Conservation (phyloP, 2,329 filamentous ascomycete genomes). For the Colletotrichum lindemuthianum region DNA sequence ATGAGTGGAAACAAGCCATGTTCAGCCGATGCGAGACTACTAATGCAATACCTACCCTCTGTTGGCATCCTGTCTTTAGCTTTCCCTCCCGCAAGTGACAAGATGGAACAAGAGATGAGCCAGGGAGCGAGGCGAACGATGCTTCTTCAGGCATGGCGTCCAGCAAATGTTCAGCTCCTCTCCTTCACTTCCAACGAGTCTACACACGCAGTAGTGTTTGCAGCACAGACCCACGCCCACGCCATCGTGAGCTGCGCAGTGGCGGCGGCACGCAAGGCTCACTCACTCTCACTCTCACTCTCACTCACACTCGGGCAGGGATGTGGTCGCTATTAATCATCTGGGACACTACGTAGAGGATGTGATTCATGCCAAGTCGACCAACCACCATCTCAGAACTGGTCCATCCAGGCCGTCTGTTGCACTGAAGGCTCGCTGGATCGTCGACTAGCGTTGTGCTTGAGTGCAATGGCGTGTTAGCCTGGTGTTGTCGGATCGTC, state of each 20-base stretch:
- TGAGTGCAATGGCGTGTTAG: conserved; percentile 5
- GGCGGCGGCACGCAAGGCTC: conserved; percentile 18
- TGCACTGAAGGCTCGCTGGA: conserved; percentile 8
- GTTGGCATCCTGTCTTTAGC: conserved; percentile 1
- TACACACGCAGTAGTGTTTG: neutral
- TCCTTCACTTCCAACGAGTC: neutral
- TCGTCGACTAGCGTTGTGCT: conserved; percentile 23
- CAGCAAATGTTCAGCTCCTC: conserved; percentile 1
- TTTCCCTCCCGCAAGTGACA: conserved; percentile 16
- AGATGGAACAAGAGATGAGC: conserved; percentile 9
- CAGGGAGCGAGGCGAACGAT: conserved; percentile 1
- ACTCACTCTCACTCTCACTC: neutral
- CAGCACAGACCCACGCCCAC: conserved; percentile 16
- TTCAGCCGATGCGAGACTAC: conserved; percentile 1
- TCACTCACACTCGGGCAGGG: conserved; percentile 5
- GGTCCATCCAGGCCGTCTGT: neutral
- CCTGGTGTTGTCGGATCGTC: conserved; percentile 11
- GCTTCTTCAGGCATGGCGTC: conserved; percentile 16
- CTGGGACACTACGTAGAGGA: conserved; percentile 6
- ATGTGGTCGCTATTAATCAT: conserved; percentile 13
- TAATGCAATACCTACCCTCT: too few relatives aligned
- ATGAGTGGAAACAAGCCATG: conserved; percentile 13
- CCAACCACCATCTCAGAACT: conserved; percentile 15
- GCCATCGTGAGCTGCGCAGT: conserved; percentile 19
- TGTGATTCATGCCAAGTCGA: conserved; percentile 18